A percentile compares a stretch with the other conserved stretches of the same genome.
Conservation (phyloP, 345 rosid species). For the Brassica napus region Da-Ae NC_063441.1:19919501-19920000, state of each 20-base stretch:
- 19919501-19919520: no score
- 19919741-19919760: conserved; percentile 29
- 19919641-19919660: conserved; percentile 53
- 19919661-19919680: background rate
- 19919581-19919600: background rate
- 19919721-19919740: conserved; percentile 28
- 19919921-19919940: conserved; percentile 34
- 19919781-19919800: conserved; percentile 45
- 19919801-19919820: conserved; percentile 27
- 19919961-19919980: conserved; percentile 76
- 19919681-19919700: background rate
- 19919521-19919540: no score
- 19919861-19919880: conserved; percentile 13
- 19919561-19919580: no score
- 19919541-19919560: no score
- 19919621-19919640: conserved; percentile 39
- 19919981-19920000: conserved; percentile 86
- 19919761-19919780: conserved; percentile 47
- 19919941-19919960: conserved; percentile 25
- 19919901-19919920: conserved; percentile 27
- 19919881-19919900: conserved; percentile 46
- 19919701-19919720: conserved; percentile 30
- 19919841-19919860: conserved; percentile 31
- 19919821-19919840: conserved; percentile 20
- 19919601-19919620: conserved; percentile 27